Conservation (phyloP, 2,329 filamentous ascomycete species). For the Paecilomyces formosus region DNA sequence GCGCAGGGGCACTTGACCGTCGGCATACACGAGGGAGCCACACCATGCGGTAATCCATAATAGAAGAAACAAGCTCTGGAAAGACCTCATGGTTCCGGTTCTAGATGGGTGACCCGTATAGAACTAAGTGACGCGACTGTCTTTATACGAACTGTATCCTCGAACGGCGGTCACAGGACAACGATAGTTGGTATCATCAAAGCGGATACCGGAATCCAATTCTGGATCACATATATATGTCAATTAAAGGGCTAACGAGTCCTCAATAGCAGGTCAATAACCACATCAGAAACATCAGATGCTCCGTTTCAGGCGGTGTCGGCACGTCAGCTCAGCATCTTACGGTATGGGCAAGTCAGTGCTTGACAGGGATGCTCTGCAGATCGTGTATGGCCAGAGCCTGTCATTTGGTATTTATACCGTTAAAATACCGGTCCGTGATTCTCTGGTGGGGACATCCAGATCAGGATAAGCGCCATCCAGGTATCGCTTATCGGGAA, state of each 20-base stretch:
- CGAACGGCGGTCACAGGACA: background rate
- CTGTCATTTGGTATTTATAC: background rate
- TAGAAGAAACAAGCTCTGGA: background rate
- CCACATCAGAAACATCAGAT: constrained; percentile 6
- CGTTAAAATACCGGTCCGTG: background rate
- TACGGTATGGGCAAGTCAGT: background rate
- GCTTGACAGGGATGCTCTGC: background rate
- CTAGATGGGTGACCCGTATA: background rate
- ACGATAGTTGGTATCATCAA: background rate
- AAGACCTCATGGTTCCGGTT: background rate
- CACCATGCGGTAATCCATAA: background rate
- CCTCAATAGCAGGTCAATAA: constrained; percentile 5
- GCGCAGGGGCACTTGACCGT: constrained; percentile 17
- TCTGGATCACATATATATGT: background rate
- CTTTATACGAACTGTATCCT: background rate
- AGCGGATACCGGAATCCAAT: background rate
- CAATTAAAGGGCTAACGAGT: background rate
- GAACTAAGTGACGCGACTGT: background rate
- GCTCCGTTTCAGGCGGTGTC: background rate
- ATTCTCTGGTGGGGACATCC: constrained; percentile 1
- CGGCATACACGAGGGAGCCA: constrained; percentile 12
- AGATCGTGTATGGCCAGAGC: background rate
- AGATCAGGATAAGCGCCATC: constrained; percentile 1
- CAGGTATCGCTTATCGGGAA: constrained; percentile 15
- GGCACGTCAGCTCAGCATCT: background rate